Evolutionary conservation across 352 stramenopile species (phyloP), one percentile per base, ranked within the genome.

Genomic region (Globisporangium nagaii): DNA sequence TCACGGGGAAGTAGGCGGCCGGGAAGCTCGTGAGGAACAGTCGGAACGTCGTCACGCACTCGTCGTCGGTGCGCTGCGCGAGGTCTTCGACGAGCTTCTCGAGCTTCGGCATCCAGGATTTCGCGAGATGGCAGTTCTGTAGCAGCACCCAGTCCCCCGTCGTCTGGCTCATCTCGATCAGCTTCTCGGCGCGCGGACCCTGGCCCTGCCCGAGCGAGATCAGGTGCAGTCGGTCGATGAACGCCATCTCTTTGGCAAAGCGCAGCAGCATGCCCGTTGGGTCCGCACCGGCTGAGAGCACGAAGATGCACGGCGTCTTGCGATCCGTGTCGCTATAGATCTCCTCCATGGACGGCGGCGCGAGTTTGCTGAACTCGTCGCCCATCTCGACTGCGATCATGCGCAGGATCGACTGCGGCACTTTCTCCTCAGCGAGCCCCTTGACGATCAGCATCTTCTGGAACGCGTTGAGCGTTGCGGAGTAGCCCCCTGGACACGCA

Each of bases 111-210:
- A 98, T 96, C 93, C 93, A 98, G 17, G 78, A 95, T 50, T 97
- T 97, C 10, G 92, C 93, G 8, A 98, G 71, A 59, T 98, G 94
- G 61, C 92, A 98, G 51, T 98, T 98, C 48, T 98, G 92, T 8
- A 98, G 64, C 36, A 98, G 53, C 13, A 98, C 92, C 93, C 93
- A 98, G 71, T 98, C 92, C 0, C 90, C 92, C 0, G 76, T 83
- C 5, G 69, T 60, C 19, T 90, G 86, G 22, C 81, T 90, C 17
- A 60, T 75, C 51, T 96, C 79, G 27, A 98, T 97, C 2, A 98
- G 78, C 37, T 88, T 74, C 56, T 97, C 86, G 1, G 92, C 93
- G 5, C 88, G 84, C 5, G 91, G 88, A 1, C 89, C 91, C 68
- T 98, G 93, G 13, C 92, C 93, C 51, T 98, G 92, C 0, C 91